A percentile compares a stretch with the other conserved stretches of the same genome.
Conservation (phyloP, 2,329 filamentous ascomycete genomes). For the Phyllosticta citrichinensis region DNA sequence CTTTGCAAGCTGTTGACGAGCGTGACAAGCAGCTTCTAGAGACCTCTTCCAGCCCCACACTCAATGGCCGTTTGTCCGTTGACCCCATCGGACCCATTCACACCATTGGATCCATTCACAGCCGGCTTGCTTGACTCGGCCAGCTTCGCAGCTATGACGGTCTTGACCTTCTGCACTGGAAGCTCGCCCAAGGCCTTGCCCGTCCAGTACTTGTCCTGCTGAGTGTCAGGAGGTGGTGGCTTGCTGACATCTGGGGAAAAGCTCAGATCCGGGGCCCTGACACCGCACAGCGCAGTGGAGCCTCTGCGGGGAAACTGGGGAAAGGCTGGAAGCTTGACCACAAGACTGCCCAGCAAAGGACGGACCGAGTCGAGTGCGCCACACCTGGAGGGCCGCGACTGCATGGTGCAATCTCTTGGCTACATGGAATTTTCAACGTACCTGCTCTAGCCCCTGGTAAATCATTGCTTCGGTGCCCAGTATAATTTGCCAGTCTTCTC, state of each 20-base stretch:
- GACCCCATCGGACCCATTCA: background rate
- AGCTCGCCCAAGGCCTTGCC: constrained; percentile 49
- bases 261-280: constrained; percentile 3
- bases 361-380: background rate
- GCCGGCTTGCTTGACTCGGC: constrained; percentile 4
- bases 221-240: background rate
- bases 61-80: background rate
- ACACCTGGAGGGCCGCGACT: background rate
- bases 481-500: constrained; percentile 61
- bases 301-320: background rate
- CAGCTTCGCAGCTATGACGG: constrained; percentile 32
- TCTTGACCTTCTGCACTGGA: constrained; percentile 51
- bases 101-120: background rate
- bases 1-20: background rate
- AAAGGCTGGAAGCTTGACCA: background rate
- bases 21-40: background rate
- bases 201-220: constrained; percentile 47
- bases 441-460: constrained; percentile 65
- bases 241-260: constrained; percentile 7
- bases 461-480: constrained; percentile 68
- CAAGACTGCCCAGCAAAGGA: background rate
- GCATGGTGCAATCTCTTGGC: background rate
- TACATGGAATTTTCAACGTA: constrained; percentile 16
- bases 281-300: background rate
- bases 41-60: background rate